Base-by-base conservation (phyloP, 2,329 filamentous ascomycete genomes). In the Monascus ruber region DNA sequence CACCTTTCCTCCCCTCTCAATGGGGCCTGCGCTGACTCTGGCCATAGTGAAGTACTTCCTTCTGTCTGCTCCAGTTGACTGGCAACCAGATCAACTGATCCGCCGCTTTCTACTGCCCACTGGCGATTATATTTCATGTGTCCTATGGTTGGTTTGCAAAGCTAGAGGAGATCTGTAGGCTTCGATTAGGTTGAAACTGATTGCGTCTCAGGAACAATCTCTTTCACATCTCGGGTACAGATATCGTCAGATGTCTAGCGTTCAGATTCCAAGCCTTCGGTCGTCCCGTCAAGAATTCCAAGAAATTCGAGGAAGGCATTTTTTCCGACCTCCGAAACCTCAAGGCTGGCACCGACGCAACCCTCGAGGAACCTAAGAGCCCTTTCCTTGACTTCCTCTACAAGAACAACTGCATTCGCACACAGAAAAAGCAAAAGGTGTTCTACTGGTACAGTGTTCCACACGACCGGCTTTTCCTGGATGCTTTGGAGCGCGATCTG, bases 371-470 rank as follows among this genome's bases (percentile, higher is more conserved):
- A 71, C 91, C 91, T 40, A 98, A 98, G 75, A 96, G 89, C 68
- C 82, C 85, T 1, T 98, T 98, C 69, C 77, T 98, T 45, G 91
- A 98, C 66, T 98, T 96, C 64, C 74, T 98, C 34, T 98, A 98
- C 79, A 98, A 98, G 76, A 98, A 98, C 77, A 98, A 98, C 73
- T 98, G 91, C 75, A 98, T 98, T 54, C 82, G 91, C 53, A 98
- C 91, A 31, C 91, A 98, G 67, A 98, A 98, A 79, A 98, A 98
- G 76, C 91, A 98, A 62, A 98, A 98, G 73, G 91, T 98, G 49
- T 98, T 98, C 60, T 98, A 96, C 71, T 98, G 91, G 91, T 98
- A 96, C 69, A 95, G 88, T 70, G 91, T 98, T 35, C 91, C 91
- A 1, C 91, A 98, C 63, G 91, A 98, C 66, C 80, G 91, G 39